phyloP scores from a whole-genome alignment of 768 basidiomycete species.

The Dictyophora rubrovolvata region DNA sequence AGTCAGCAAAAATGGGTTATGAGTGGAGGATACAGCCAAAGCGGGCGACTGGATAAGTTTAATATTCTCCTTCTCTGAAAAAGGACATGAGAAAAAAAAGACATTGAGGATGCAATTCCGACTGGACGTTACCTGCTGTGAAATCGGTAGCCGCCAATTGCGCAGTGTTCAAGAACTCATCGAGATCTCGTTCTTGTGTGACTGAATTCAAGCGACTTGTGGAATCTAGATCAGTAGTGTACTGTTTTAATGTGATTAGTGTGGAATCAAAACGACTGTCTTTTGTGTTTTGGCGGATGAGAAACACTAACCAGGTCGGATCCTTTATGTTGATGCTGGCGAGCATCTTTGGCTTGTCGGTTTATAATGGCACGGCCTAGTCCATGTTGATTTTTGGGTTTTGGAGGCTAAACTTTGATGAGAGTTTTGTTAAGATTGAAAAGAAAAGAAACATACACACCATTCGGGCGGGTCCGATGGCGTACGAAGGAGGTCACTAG shows the following conservation, averaged over 20 bases:
- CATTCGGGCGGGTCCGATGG: too few species aligned
- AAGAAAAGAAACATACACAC: too few species aligned
- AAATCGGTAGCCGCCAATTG: conserved; percentile 93
- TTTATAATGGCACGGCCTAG: conserved; percentile 96
- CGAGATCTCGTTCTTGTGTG: conserved; percentile 91
- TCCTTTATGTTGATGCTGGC: conserved; percentile 38
- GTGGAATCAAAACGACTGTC: neutral
- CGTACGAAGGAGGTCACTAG: too few species aligned
- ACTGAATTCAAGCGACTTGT: conserved; percentile 73
- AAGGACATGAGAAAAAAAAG: neutral
- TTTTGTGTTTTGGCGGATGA: neutral
- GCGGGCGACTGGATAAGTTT: conserved; percentile 58
- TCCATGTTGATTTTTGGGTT: conserved; percentile 37
- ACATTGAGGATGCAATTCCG: neutral
- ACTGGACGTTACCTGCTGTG: conserved; percentile 62
- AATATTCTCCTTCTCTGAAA: conserved; percentile 64
- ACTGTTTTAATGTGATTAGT: conserved; percentile 33
- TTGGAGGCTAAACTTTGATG: conserved; percentile 9
- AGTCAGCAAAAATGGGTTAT: conserved; percentile 81
- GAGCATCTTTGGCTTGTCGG: conserved; percentile 70
- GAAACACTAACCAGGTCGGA: conserved; percentile 51
- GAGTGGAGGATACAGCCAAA: conserved; percentile 25
- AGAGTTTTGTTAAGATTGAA: too few species aligned
- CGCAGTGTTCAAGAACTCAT: conserved; percentile 92
- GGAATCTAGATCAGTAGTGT: conserved; percentile 62